phyloP scores from a whole-genome alignment of 306 rosid species.

The Calophaca sinica region DNA sequence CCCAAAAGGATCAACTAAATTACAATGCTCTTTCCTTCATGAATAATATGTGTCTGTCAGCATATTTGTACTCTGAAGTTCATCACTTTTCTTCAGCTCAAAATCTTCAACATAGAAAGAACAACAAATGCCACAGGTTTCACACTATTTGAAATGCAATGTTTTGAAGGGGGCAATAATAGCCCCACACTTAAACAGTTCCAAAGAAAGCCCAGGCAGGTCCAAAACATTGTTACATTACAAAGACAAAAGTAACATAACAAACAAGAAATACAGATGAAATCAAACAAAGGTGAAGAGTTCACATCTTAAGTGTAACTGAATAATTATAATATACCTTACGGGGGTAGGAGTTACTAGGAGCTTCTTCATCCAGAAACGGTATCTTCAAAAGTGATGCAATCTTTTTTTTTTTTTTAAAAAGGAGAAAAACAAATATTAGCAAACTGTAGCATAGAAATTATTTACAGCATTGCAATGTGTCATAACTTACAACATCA shows the following conservation, averaged over 20 bases:
- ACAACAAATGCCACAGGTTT: constrained; percentile 17
- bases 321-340: constrained; percentile 64
- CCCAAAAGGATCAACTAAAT: constrained; percentile 5
- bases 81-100: constrained; percentile 38
- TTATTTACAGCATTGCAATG: constrained; percentile 7
- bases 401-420: constrained; percentile 49
- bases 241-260: constrained; percentile 29
- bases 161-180: too few relatives aligned
- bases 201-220: constrained; percentile 3
- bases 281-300: constrained; percentile 6
- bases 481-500: constrained; percentile 68
- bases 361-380: constrained; percentile 82
- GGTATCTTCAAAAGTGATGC: constrained; percentile 86
- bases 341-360: constrained; percentile 78
- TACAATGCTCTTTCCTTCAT: constrained; percentile 19
- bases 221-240: constrained; percentile 14
- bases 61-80: constrained; percentile 21
- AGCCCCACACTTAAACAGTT: constrained; percentile 1
- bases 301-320: constrained; percentile 31
- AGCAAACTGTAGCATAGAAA: constrained; percentile 28
- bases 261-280: constrained; percentile 35
- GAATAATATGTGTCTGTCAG: constrained; percentile 30
- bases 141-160: constrained; percentile 9
- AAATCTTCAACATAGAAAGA: constrained; percentile 19
- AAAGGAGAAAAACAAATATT: constrained; percentile 4